These are phyloP conservation scores for Pythium chondricola DNA, from an alignment of 352 stramenopile genomes.

Conservation along the genomic window DNA sequence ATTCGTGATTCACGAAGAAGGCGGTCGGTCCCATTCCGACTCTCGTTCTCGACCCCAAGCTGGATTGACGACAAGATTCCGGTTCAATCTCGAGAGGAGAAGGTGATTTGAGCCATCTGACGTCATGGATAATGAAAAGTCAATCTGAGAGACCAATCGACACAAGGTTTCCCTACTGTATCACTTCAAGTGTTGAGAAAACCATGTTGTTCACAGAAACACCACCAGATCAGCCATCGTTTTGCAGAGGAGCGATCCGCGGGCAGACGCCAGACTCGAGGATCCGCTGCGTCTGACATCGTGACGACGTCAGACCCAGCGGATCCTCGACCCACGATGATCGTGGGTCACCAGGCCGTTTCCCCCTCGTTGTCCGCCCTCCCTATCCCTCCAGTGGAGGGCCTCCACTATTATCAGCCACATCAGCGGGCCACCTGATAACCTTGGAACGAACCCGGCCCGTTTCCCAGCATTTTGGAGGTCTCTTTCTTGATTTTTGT, in stretches of 20 bases:
- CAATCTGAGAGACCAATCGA: too few relatives aligned
- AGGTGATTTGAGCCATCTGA: not conserved
- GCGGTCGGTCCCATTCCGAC: not conserved
- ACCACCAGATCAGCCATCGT: too few relatives aligned
- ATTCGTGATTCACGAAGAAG: not conserved
- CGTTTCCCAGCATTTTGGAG: conserved; percentile 17
- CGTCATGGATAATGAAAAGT: too few relatives aligned
- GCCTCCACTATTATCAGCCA: not conserved
- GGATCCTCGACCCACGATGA: not conserved
- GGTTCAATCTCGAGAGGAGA: not conserved
- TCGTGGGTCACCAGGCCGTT: not conserved
- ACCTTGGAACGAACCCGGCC: conserved; percentile 4
- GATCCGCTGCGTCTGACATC: not conserved
- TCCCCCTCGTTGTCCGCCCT: conserved; percentile 10
- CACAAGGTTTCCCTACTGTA: too few relatives aligned
- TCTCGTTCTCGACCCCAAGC: not conserved
- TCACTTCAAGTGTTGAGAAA: too few relatives aligned
- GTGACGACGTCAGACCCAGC: not conserved
- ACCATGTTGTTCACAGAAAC: too few relatives aligned
- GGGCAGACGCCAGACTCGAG: too few relatives aligned
- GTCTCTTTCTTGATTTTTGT: conserved; percentile 25
- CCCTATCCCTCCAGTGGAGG: not conserved
- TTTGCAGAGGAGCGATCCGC: too few relatives aligned
- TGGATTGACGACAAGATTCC: not conserved
- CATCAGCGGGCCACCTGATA: conserved; percentile 11